These are phyloP conservation scores for Fusarium hainanense DNA, from an alignment of 2,329 filamentous ascomycete species.

Conservation along the genomic window DNA sequence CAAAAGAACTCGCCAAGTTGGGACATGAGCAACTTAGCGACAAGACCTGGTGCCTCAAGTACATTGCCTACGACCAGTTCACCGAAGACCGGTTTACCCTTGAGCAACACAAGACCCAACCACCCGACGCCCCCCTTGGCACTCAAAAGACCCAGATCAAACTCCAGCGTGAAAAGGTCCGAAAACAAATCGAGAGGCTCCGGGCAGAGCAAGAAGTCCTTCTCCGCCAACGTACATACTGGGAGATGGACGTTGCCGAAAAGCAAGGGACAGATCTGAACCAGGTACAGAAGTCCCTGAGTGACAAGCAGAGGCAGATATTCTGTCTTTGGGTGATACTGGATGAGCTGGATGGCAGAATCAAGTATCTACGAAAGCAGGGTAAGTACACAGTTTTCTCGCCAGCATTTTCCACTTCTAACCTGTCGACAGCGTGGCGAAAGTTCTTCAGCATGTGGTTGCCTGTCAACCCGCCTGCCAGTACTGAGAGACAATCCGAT, in stretches of 20 bases:
- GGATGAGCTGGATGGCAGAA: too few relatives aligned
- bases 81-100: not conserved
- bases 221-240: not conserved
- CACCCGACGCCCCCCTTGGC: not conserved
- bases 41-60: not conserved
- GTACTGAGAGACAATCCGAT: too few relatives aligned
- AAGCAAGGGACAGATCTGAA: not conserved
- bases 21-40: not conserved
- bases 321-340: not conserved
- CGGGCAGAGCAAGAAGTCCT: not conserved
- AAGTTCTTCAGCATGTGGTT: not conserved
- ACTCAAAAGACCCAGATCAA: not conserved
- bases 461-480: rapidly evolving
- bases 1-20: not conserved
- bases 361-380: not conserved
- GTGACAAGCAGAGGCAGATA: not conserved
- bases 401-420: not conserved
- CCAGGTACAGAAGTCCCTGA: not conserved
- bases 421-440: not conserved
- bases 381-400: rapidly evolving
- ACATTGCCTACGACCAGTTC: not conserved
- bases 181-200: not conserved
- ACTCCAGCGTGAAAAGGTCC: not conserved
- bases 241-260: not conserved
- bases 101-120: not conserved